Evolutionary conservation across 208 protist genomes (phyloP).

Genomic region (Herpetomonas samuelpessoai): DNA sequence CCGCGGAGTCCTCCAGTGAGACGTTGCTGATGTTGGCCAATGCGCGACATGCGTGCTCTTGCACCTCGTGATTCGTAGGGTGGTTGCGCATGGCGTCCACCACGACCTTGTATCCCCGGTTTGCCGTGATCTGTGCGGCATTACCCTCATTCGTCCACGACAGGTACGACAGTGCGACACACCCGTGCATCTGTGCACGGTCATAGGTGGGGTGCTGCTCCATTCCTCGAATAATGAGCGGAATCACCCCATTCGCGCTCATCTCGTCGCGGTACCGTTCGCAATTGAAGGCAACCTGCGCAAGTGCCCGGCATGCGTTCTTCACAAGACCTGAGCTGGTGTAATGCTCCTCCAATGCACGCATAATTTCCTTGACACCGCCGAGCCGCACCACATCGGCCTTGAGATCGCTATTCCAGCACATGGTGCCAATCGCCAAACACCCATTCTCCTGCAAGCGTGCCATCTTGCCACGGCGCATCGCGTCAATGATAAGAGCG

Average conservation of each 20-base stretch:
- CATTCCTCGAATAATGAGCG: conserved; percentile 86
- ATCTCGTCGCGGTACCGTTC: conserved; percentile 87
- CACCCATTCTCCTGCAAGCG: conserved; percentile 86
- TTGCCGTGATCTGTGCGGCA: conserved; percentile 73
- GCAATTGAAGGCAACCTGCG: conserved; percentile 89
- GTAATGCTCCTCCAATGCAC: conserved; percentile 76
- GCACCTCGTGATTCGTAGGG: conserved; percentile 83
- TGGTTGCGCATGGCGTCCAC: conserved; percentile 88
- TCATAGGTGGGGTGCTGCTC: conserved; percentile 83
- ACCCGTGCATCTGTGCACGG: conserved; percentile 88
- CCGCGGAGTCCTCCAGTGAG: conserved; percentile 42
- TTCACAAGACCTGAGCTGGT: conserved; percentile 80
- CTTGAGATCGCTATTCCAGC: conserved; percentile 91
- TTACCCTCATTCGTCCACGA: conserved; percentile 89
- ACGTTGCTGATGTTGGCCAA: conserved; percentile 85
- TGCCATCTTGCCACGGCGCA: conserved; percentile 73
- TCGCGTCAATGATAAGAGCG: conserved; percentile 73
- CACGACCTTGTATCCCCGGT: conserved; percentile 78
- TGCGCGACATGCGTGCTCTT: conserved; percentile 87
- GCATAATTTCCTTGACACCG: conserved; percentile 82
- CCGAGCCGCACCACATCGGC: conserved; percentile 78
- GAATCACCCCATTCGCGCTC: conserved; percentile 79
- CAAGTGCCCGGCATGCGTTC: conserved; percentile 87
- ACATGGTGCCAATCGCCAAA: conserved; percentile 89
- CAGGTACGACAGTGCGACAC: conserved; percentile 89